Percentiles rank a stretch among this genome's conserved stretches.
These are phyloP conservation scores for Drosera spatulata DNA, from an alignment of 179 eudicot species.

Conservation along the genomic window DNA sequence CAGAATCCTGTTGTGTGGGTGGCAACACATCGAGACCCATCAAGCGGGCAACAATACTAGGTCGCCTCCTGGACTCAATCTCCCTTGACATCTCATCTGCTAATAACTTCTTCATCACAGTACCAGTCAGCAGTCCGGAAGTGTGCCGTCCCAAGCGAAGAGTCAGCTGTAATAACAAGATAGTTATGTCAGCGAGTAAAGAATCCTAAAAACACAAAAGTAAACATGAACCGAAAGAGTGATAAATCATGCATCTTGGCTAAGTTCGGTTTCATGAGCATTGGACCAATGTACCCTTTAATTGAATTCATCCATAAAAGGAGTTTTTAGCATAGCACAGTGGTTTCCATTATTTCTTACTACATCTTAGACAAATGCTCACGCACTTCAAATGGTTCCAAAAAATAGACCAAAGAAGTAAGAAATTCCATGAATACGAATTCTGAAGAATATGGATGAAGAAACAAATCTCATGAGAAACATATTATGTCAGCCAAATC, in stretches of 20 bases:
- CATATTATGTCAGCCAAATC: no score
- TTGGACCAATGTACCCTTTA: no score
- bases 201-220: neutral
- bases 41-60: conserved; percentile 32
- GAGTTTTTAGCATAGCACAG: no score
- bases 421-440: no score
- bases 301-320: neutral
- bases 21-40: conserved; percentile 49
- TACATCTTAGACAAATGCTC: no score
- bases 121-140: conserved; percentile 23
- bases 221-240: neutral
- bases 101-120: conserved; percentile 51
- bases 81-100: conserved; percentile 33
- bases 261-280: no score
- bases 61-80: conserved; percentile 29
- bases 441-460: no score
- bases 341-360: no score
- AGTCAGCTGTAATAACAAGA: conserved; percentile 18
- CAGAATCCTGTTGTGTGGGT: conserved; percentile 21
- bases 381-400: no score
- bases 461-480: no score
- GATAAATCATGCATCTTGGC: neutral
- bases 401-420: no score
- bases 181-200: neutral
- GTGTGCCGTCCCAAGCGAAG: conserved; percentile 28